A percentile compares a stretch with the other conserved stretches of the same genome.
Evolutionary conservation across 2,329 filamentous ascomycete genomes (phyloP).

Genomic region (Chaetomiaceae sp.): DNA sequence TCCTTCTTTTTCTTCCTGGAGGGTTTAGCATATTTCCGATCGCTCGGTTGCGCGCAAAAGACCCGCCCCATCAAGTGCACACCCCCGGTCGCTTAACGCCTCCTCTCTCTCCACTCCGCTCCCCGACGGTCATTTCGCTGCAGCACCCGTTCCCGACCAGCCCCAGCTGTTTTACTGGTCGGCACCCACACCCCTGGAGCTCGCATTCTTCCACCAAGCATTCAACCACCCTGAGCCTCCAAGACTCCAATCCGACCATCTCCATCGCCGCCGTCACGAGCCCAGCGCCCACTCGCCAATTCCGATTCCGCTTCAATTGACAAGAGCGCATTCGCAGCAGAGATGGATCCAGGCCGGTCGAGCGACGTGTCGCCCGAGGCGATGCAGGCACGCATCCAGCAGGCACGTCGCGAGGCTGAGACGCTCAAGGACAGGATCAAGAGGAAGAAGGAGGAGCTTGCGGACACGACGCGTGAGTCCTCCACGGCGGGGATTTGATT

Average conservation of each 20-base stretch:
- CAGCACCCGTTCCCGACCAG: slow-evolving; percentile 21
- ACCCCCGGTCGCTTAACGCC: slow-evolving; percentile 14
- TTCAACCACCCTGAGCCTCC: slow-evolving; percentile 17
- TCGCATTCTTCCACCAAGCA: slow-evolving; percentile 26
- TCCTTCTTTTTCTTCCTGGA: too few species aligned
- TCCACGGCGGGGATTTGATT: slow-evolving; percentile 5
- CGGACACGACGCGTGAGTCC: slow-evolving; percentile 90
- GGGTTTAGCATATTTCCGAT: neutral
- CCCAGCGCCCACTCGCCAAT: slow-evolving; percentile 13
- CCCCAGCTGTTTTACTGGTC: slow-evolving; percentile 29
- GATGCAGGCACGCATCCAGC: slow-evolving; percentile 91
- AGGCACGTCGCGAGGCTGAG: slow-evolving; percentile 94
- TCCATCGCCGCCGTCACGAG: slow-evolving; percentile 19
- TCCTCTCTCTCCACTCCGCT: slow-evolving; percentile 25
- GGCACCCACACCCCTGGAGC: slow-evolving; percentile 28
- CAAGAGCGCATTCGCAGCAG: slow-evolving; percentile 23
- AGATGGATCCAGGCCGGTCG: slow-evolving; percentile 51
- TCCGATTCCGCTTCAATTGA: slow-evolving; percentile 16
- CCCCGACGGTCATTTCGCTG: slow-evolving; percentile 29
- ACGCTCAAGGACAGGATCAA: slow-evolving; percentile 98
- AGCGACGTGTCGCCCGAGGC: slow-evolving; percentile 65
- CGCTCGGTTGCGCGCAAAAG: slow-evolving; percentile 6
- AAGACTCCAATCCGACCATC: slow-evolving; percentile 4
- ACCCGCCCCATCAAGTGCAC: slow-evolving; percentile 7
- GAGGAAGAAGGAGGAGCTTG: slow-evolving; percentile 99